These are phyloP conservation scores for Kwoniella botswanensis DNA, from an alignment of 768 basidiomycete genomes.

Conservation along the genomic window DNA sequence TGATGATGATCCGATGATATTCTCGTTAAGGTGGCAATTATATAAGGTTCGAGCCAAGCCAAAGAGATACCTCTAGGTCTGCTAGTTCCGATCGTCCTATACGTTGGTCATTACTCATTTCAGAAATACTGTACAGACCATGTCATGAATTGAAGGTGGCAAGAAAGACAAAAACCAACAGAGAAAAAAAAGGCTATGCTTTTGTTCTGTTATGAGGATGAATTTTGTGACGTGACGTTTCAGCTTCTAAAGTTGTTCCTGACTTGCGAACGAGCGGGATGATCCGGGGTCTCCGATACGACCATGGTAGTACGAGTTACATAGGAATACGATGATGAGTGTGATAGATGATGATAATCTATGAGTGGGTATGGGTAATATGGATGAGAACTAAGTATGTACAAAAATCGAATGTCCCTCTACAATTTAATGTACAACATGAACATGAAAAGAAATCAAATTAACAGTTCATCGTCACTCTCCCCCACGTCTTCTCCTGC, in stretches of 20 bases:
- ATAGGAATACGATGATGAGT: no score
- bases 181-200: neutral
- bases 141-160: neutral
- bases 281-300: slow-evolving; percentile 5
- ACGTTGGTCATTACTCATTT: neutral
- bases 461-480: neutral
- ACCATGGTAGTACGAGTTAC: neutral
- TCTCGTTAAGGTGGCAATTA: neutral
- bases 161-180: neutral
- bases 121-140: neutral
- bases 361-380: no score
- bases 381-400: no score
- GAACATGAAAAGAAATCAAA: neutral
- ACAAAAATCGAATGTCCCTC: no score
- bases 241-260: neutral
- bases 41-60: neutral
- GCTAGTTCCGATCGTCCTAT: neutral
- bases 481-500: neutral
- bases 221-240: neutral
- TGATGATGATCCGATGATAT: no score
- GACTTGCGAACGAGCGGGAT: neutral
- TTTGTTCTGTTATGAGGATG: no score
- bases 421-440: no score
- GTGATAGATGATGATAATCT: no score
- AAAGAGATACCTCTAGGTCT: neutral